Percentiles rank a stretch among this genome's conserved stretches.
These are phyloP conservation scores for Fragaria vesca DNA, from an alignment of 306 rosid species.

Conservation along the genomic window DNA sequence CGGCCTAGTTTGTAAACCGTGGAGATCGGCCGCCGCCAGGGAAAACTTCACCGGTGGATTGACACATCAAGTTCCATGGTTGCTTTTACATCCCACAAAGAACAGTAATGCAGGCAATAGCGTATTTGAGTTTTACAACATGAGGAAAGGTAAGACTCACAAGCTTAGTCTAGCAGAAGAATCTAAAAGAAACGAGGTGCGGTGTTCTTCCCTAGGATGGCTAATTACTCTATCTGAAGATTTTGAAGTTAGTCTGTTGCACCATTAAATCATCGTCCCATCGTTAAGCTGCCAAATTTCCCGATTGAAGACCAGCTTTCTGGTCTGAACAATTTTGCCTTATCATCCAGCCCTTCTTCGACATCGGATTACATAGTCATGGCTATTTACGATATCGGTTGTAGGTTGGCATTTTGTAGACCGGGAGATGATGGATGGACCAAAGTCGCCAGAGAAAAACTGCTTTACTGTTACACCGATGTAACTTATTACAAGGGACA, in stretches of 20 bases:
- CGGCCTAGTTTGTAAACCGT: too few relatives aligned
- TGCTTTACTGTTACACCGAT: too few relatives aligned
- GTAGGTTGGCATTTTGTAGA: background rate
- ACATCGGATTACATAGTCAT: background rate
- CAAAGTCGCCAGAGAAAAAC: too few relatives aligned
- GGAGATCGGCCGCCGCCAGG: background rate
- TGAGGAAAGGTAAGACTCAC: background rate
- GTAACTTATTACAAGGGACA: background rate
- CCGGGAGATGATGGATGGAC: background rate
- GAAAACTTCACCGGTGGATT: background rate
- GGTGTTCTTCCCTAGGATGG: background rate
- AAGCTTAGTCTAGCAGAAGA: background rate
- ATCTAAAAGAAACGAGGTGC: background rate
- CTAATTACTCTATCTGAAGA: background rate
- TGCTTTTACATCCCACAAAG: background rate
- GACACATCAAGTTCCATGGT: conserved; percentile 6
- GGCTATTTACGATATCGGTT: background rate
- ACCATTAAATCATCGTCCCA: background rate
- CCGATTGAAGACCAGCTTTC: too few relatives aligned
- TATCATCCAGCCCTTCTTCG: background rate
- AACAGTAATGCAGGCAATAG: too few relatives aligned
- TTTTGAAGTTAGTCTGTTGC: background rate
- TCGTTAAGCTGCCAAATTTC: background rate
- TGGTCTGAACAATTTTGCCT: background rate
- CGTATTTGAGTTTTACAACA: background rate